These are phyloP conservation scores for Fusarium haematococcum DNA, from an alignment of 2,329 filamentous ascomycete species.

Conservation along the genomic window DNA sequence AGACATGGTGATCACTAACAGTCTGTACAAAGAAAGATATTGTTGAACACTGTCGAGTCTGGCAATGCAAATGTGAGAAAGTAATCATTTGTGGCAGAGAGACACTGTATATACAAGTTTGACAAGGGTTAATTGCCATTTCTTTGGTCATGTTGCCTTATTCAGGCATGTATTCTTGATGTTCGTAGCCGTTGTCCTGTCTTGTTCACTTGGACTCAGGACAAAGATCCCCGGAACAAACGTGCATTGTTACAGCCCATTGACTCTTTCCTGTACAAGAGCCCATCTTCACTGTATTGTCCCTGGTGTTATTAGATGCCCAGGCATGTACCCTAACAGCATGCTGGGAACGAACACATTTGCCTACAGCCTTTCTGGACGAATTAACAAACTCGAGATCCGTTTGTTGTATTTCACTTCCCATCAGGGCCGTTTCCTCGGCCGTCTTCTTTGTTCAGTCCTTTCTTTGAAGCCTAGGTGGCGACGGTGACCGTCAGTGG, in stretches of 20 bases:
- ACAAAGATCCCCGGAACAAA: not conserved
- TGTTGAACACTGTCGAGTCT: not conserved
- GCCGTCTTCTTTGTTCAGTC: not conserved
- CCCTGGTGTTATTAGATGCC: not conserved
- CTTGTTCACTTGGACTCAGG: not conserved
- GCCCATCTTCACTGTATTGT: not conserved
- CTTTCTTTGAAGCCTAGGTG: not conserved
- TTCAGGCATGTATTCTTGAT: not conserved
- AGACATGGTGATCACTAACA: too few species aligned
- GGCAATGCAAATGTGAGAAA: not conserved
- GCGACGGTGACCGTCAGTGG: not conserved
- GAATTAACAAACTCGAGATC: not conserved
- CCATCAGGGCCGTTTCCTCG: not conserved
- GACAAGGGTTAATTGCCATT: too few species aligned
- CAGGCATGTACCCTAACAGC: not conserved
- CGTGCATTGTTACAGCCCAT: not conserved
- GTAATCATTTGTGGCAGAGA: not conserved
- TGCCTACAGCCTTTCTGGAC: not conserved
- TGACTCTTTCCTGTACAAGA: not conserved
- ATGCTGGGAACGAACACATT: not conserved
- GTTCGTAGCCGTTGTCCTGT: not conserved
- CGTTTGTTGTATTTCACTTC: not conserved
- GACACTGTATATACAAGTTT: not conserved
- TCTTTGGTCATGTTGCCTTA: not conserved
- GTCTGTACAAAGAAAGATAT: not conserved